Conservation (phyloP, 2,329 filamentous ascomycete species). For the Polychaeton citri region DNA sequence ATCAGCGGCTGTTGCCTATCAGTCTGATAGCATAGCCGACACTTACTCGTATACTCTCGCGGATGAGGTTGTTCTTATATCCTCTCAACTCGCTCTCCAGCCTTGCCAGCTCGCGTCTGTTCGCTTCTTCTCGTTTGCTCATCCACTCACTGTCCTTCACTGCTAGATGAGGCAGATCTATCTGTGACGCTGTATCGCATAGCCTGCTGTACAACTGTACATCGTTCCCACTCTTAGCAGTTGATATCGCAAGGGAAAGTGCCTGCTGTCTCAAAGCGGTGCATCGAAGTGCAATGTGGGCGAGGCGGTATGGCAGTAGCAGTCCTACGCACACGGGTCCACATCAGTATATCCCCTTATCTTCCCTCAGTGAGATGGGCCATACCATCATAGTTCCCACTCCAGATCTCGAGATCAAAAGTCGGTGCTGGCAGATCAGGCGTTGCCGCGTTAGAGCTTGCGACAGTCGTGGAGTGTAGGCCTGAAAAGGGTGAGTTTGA, state of each 20-base stretch:
- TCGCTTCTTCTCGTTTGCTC: conserved; percentile 50
- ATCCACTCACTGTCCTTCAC: conserved; percentile 60
- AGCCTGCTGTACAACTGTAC: conserved; percentile 57
- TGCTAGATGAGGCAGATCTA: conserved; percentile 56
- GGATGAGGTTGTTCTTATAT: conserved; percentile 94
- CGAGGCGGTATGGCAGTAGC: conserved; percentile 67
- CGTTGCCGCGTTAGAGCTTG: background rate
- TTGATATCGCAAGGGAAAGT: conserved; percentile 59
- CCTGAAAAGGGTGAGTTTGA: background rate
- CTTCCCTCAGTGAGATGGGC: background rate
- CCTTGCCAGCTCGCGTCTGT: conserved; percentile 57
- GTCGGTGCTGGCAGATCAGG: conserved; percentile 49
- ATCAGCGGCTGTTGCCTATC: conserved; percentile 29
- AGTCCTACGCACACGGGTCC: conserved; percentile 51
- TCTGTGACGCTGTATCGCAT: conserved; percentile 51
- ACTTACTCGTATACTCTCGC: conserved; percentile 62
- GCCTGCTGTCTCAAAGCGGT: conserved; percentile 66
- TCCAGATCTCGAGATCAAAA: conserved; percentile 82
- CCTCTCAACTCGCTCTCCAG: conserved; percentile 75
- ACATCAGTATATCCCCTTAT: background rate
- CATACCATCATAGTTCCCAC: conserved; percentile 80
- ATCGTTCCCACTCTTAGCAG: conserved; percentile 67
- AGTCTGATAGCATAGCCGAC: background rate
- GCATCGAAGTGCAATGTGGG: conserved; percentile 68
- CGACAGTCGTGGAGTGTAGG: background rate